Evolutionary conservation across 1,284 basidiomycete species (phyloP).

Genomic region (Sanguinoderma infundibulare): DNA sequence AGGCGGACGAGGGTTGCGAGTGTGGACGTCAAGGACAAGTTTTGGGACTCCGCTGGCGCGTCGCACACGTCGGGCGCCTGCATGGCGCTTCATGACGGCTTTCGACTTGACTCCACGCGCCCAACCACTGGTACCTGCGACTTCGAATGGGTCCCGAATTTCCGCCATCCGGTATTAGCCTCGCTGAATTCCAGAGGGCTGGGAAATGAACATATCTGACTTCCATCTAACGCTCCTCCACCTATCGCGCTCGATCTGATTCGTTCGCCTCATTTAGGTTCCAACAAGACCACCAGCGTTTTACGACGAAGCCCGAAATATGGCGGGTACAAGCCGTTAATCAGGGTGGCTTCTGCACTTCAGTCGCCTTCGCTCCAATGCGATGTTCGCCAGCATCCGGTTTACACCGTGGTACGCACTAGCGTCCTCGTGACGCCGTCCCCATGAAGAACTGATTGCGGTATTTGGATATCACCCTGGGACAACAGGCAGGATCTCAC

Average conservation of each 20-base stretch:
- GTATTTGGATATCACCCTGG: not conserved
- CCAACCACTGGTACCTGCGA: not conserved
- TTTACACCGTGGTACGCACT: not conserved
- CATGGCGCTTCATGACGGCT: too few species aligned
- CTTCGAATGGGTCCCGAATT: not conserved
- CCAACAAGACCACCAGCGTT: not conserved
- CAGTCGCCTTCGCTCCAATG: not conserved
- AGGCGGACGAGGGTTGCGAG: not conserved
- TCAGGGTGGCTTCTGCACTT: not conserved
- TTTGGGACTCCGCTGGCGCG: constrained; percentile 11
- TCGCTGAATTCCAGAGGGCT: not conserved
- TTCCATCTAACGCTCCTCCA: not conserved
- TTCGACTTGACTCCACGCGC: too few species aligned
- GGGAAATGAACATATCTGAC: not conserved
- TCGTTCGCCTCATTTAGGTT: not conserved
- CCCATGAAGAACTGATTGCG: not conserved
- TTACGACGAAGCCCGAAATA: not conserved
- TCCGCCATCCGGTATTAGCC: not conserved
- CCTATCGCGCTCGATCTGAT: not conserved
- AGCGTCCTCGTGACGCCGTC: not conserved
- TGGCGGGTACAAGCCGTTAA: not conserved
- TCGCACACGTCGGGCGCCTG: constrained; percentile 1
- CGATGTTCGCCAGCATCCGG: not conserved
- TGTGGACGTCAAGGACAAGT: constrained; percentile 7
- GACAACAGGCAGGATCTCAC: not conserved